Base-by-base conservation (phyloP, 257 asterid genomes). In the Hygrophila difformis region DNA sequence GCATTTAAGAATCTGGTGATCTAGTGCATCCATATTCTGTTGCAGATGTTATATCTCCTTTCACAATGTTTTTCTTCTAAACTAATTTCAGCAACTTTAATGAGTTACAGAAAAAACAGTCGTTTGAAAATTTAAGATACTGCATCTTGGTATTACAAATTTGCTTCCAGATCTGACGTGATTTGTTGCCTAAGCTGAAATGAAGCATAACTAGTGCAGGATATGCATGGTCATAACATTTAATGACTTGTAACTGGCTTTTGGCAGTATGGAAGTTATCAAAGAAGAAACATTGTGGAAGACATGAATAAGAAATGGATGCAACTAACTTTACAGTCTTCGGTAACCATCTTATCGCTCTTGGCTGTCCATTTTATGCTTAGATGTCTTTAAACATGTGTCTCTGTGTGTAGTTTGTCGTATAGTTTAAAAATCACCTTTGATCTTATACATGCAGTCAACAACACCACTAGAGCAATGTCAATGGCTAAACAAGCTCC, bases 401-500 rank as follows among this genome's bases (percentile, higher is more conserved):
- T 31, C 55, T 37, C 37, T 40, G 15, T 18, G 12, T 19, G 29
- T 3, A 5, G 5, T 5, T 36, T 10, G 17, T 24, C 15, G 38
- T 39, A 36, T 13, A 9, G 21, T 4, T 37, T 0, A 37, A 1
- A 37, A 10, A 36, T 53, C 18, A 51, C 33, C 19, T 43, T 28
- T 57, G 34, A 4, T 56, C 56, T 16, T 34, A 12, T 21, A 14
- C 82, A 12, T 21, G 16, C 82, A 91, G 99, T 72, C 82, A 19
- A 67, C 44, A 21, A 91, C 99, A 41, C 97, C 99, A 19, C 53
- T 86, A 71, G 99, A 91, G 63, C 99, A 86, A 47, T 86, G 97
- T 62, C 93, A 91, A 69, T 91, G 99, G 99, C 76, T 91, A 63
- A 87, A 91, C 78, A 86, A 83, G 69, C 79, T 91, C 49, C 41